A percentile compares a stretch with the other conserved stretches of the same genome.
These are phyloP conservation scores for Coniella lustricola DNA, from an alignment of 2,329 filamentous ascomycete genomes.

Conservation along the genomic window DNA sequence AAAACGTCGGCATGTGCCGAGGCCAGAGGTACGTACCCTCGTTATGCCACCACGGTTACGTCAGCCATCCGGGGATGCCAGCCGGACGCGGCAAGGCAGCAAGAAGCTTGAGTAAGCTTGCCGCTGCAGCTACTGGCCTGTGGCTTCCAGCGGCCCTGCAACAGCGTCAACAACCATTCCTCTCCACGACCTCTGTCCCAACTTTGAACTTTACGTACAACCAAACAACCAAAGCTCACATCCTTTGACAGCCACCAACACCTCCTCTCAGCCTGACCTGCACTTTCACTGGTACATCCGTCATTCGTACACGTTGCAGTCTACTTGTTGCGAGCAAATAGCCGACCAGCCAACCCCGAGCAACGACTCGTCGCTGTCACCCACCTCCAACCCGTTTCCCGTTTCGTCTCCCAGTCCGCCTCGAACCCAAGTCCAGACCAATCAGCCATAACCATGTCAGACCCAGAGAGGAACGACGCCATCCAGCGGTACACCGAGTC, in stretches of 20 bases:
- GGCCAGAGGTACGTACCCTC: background rate
- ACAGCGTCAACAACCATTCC: constrained; percentile 3
- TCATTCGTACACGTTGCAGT: too few species aligned
- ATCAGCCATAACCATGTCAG: constrained; percentile 37
- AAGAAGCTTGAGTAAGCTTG: constrained; percentile 31
- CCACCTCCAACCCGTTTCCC: background rate
- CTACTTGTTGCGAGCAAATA: too few species aligned
- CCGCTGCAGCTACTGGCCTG: background rate
- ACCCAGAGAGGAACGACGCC: constrained; percentile 59
- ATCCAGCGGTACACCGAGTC: constrained; percentile 73
- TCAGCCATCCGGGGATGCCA: background rate
- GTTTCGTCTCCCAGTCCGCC: background rate
- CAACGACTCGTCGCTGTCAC: too few species aligned
- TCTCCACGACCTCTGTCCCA: background rate
- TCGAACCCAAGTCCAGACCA: background rate
- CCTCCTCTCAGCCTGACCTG: too few species aligned
- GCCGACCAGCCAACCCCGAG: too few species aligned
- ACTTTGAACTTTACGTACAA: background rate
- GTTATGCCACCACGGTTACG: background rate
- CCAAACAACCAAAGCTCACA: background rate
- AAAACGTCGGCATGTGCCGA: background rate
- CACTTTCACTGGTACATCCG: too few species aligned
- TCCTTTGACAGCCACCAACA: too few species aligned
- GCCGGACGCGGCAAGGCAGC: constrained; percentile 25
- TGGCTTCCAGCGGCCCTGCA: constrained; percentile 1